These are phyloP conservation scores for Lasiodiplodia gonubiensis DNA, from an alignment of 2,329 filamentous ascomycete genomes.

Conservation along the genomic window DNA sequence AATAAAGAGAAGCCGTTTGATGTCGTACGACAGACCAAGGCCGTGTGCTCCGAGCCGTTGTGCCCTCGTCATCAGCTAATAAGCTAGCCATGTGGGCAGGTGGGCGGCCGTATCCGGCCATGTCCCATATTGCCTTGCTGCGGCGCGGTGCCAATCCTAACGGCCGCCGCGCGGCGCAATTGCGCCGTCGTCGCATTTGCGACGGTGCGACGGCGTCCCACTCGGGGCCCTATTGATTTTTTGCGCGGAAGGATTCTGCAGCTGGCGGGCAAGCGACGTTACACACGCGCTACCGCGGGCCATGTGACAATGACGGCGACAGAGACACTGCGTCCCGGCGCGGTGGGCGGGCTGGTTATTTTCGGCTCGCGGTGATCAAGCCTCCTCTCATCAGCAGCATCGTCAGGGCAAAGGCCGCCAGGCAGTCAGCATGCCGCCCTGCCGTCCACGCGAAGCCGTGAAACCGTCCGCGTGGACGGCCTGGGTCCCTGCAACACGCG, in stretches of 20 bases:
- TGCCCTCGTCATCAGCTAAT: constrained; percentile 22
- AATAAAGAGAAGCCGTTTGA: not conserved
- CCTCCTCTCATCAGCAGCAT: not conserved
- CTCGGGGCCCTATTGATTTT: constrained; percentile 13
- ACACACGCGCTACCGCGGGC: not conserved
- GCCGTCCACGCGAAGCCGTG: constrained; percentile 16
- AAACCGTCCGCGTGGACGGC: constrained; percentile 21
- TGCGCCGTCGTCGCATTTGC: not conserved
- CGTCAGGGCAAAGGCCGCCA: constrained; percentile 15
- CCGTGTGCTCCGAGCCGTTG: constrained; percentile 15
- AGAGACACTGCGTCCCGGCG: not conserved
- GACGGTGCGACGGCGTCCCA: constrained; percentile 6
- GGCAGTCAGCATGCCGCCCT: not conserved
- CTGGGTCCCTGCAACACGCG: constrained; percentile 6
- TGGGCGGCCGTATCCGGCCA: constrained; percentile 12
- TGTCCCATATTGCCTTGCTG: constrained; percentile 13
- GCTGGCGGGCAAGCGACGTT: constrained; percentile 8
- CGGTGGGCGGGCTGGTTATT: constrained; percentile 14
- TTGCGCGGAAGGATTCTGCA: constrained; percentile 9
- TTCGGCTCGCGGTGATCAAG: too few relatives aligned
- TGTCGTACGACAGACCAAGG: constrained; percentile 16
- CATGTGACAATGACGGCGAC: constrained; percentile 19
- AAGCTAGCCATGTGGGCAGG: constrained; percentile 2
- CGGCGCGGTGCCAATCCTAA: not conserved
- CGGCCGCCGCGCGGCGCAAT: not conserved